These are phyloP conservation scores for Trichoderma orchidacearum DNA, from an alignment of 495 filamentous ascomycete genomes.

Conservation along the genomic window DNA sequence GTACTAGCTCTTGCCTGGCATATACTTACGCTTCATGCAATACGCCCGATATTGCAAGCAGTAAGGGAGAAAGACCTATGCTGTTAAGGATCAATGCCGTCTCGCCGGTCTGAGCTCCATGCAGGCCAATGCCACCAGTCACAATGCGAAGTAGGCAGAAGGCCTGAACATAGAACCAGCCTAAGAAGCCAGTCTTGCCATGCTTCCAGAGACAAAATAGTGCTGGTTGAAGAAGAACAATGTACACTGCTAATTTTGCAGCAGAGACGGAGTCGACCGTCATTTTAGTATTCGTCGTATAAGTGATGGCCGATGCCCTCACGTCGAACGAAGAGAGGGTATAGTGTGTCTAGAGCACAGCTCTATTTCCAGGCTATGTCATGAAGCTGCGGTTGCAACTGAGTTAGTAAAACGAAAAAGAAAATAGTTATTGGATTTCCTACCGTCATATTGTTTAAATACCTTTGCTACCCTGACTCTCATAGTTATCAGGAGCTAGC, in stretches of 20 bases:
- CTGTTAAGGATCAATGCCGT: not conserved
- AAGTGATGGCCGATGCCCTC: not conserved
- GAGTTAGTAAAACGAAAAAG: no score
- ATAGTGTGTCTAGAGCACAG: no score
- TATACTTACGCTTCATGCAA: not conserved
- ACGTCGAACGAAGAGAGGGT: no score
- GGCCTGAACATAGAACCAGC: not conserved
- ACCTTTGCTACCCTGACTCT: no score
- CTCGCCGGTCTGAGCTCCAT: not conserved
- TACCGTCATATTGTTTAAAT: no score
- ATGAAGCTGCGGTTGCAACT: no score
- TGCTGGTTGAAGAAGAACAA: not conserved
- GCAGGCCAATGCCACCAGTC: not conserved
- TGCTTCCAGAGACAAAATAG: not conserved
- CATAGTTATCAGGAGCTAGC: no score
- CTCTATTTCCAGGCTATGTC: no score
- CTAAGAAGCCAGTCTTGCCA: not conserved
- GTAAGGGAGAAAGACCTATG: not conserved
- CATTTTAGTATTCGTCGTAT: not conserved
- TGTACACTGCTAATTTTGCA: not conserved
- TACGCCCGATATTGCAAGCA: not conserved
- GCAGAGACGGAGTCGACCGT: not conserved
- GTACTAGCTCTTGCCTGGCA: not conserved
- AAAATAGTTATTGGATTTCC: no score
- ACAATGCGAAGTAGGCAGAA: not conserved